Evolutionary conservation across 257 asterid species (phyloP), one percentile per base, ranked within the genome.

Genomic region (Rauvolfia tetraphylla): DNA sequence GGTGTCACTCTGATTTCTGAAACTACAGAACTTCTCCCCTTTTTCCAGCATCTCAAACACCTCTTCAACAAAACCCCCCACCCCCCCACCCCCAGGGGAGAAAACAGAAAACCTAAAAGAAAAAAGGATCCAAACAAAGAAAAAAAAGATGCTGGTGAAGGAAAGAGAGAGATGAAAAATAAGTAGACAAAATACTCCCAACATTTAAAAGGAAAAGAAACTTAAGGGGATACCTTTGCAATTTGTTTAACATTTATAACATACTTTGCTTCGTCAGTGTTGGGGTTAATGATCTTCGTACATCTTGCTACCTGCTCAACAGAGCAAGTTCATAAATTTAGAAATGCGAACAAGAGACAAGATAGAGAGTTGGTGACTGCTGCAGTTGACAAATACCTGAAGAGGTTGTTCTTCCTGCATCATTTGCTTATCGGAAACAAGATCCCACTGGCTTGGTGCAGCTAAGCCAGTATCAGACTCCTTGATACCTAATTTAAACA

Each of bases 391-490:
- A 29, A 13, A 49, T 51, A 91, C 98, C 96, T 91, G 98, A 76
- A 93, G 97, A 53, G 98, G 97, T 79, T 93, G 88, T 83, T 95
- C 97, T 88, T 92, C 99, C 89, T 95, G 98, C 99, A 95, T 92
- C 99, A 95, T 95, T 82, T 95, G 99, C 82, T 95, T 92, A 81
- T 95, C 99, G 25, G 99, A 95, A 70, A 92, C 98, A 78, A 95
- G 96, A 86, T 95, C 99, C 98, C 99, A 95, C 72, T 91, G 99
- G 79, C 99, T 95, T 17, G 99, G 99, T 46, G 96, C 96, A 83
- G 99, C 97, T 86, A 95, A 84, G 73, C 99, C 98, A 75, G 98
- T 93, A 87, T 93, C 98, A 39, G 98, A 93, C 78, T 93, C 98
- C 88, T 92, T 93, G 79, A 93, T 93, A 70, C 97, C 98, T 92